These are phyloP conservation scores for Claviceps capensis DNA, from an alignment of 2,329 filamentous ascomycete genomes.

Conservation along the genomic window DNA sequence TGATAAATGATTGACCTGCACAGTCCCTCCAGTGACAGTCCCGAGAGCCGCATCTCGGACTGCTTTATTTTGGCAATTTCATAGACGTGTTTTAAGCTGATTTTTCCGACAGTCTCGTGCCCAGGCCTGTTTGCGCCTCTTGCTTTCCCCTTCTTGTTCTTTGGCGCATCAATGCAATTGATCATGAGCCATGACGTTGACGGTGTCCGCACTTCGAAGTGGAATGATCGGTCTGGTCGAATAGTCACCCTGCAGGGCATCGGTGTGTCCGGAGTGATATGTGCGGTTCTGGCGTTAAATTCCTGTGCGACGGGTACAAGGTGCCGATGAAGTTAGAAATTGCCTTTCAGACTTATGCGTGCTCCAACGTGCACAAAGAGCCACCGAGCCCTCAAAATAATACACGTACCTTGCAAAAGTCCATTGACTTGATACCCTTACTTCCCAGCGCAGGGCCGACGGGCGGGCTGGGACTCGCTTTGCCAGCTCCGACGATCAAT, in stretches of 20 bases:
- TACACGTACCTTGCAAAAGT: conserved; percentile 80
- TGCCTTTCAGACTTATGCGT: background rate
- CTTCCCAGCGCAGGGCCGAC: conserved; percentile 92
- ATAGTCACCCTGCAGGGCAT: conserved; percentile 85
- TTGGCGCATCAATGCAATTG: conserved; percentile 62
- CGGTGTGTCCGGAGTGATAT: conserved; percentile 70
- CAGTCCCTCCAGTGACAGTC: conserved; percentile 54
- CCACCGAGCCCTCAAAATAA: background rate
- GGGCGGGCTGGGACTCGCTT: conserved; percentile 87
- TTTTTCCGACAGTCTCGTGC: conserved; percentile 64
- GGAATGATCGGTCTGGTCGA: conserved; percentile 82
- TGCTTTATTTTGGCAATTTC: conserved; percentile 98
- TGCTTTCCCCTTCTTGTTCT: conserved; percentile 60
- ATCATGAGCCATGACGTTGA: conserved; percentile 86
- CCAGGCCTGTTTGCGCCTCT: conserved; percentile 66
- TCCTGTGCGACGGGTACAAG: conserved; percentile 42
- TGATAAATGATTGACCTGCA: conserved; percentile 63
- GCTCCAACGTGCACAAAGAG: background rate
- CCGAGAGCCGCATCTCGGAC: conserved; percentile 58
- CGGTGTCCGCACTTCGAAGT: conserved; percentile 85
- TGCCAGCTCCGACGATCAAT: conserved; percentile 90
- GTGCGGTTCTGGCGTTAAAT: conserved; percentile 87
- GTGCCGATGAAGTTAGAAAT: conserved; percentile 6
- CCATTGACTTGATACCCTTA: conserved; percentile 98
- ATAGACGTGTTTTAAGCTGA: conserved; percentile 91